Evolutionary conservation across 441 rosid species (phyloP).

Genomic region (Pelargonium hybrid): DNA sequence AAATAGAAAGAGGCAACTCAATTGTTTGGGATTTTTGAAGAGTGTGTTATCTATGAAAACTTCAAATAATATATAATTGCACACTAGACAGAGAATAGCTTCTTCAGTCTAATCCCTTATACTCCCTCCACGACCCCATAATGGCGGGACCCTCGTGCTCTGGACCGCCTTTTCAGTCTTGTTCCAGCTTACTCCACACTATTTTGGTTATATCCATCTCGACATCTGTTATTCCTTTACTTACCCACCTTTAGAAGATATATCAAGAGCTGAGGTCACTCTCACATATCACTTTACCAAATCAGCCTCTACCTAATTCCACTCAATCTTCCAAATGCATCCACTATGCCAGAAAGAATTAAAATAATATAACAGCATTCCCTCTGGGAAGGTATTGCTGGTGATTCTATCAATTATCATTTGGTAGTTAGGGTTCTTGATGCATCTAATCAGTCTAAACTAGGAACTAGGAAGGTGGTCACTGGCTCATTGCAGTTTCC

Average conservation of each 20-base stretch:
- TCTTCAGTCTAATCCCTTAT: not conserved
- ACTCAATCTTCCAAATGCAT: too few relatives aligned
- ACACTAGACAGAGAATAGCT: not conserved
- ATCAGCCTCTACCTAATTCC: not conserved
- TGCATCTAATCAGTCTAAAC: too few relatives aligned
- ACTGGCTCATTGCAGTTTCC: too few relatives aligned
- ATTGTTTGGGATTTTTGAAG: not conserved
- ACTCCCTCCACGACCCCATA: not conserved
- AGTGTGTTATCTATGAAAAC: not conserved
- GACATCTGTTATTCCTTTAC: not conserved
- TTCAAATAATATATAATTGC: not conserved
- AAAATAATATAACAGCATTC: not conserved
- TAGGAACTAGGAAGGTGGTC: too few relatives aligned
- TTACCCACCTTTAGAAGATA: not conserved
- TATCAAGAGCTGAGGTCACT: not conserved
- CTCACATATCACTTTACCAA: conserved; percentile 1
- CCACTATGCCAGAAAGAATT: not conserved
- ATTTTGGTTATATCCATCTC: not conserved
- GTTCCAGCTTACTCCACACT: not conserved
- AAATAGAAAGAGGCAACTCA: not conserved
- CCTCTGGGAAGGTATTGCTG: not conserved
- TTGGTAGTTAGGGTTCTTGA: not conserved
- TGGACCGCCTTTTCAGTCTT: not conserved
- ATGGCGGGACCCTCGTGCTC: too few relatives aligned
- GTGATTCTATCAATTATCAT: not conserved